Base-by-base conservation (phyloP, 495 filamentous ascomycete genomes). In the Tuber borchii region DNA sequence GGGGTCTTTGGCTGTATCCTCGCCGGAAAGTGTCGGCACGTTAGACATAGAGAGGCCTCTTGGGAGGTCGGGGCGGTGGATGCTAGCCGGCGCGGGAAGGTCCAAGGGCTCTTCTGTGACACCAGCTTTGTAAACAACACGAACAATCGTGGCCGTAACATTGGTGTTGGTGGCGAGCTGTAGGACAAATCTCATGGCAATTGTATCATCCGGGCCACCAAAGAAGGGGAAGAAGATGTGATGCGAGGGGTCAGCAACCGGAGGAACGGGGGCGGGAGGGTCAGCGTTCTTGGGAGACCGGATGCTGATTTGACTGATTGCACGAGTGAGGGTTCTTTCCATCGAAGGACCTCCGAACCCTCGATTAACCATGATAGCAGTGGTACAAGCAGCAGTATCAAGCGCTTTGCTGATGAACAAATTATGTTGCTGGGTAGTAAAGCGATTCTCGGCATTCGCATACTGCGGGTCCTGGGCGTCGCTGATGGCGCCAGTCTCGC, bases 141-240 rank as follows among this genome's bases (percentile, higher is more conserved):
- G 87, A 17, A 91, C 85, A 61, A 94, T 87, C 0, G 91, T 92
- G 4, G 88, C 91, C 0, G 93, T 93, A 56, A 97, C 89, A 56
- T 93, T 90, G 19, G 87, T 87, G 78, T 93, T 94, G 79, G 89
- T 88, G 1, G 90, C 91, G 0, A 97, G 85, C 77, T 96, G 94
- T 22, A 97, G 86, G 9, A 95, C 90, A 45, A 97, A 88, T 8
- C 90, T 87, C 1, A 97, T 86, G 0, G 94, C 93, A 68, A 90
- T 88, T n/a, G 88, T 89, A 82, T 97, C 95, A 83, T 98, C 95
- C 3, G 86, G 83, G 7, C 94, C 93, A 68, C 95, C 95, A 75
- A 97, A 90, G 85, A 92, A 97, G 3, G 93, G 93, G 72, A 97
- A 86, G 80, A 96, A 93, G 77, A 99, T 86, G 78, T 97, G 94